Evolutionary conservation across 768 basidiomycete species (phyloP), one percentile per base, ranked within the genome.

Genomic region (Roridomyces roridus): DNA sequence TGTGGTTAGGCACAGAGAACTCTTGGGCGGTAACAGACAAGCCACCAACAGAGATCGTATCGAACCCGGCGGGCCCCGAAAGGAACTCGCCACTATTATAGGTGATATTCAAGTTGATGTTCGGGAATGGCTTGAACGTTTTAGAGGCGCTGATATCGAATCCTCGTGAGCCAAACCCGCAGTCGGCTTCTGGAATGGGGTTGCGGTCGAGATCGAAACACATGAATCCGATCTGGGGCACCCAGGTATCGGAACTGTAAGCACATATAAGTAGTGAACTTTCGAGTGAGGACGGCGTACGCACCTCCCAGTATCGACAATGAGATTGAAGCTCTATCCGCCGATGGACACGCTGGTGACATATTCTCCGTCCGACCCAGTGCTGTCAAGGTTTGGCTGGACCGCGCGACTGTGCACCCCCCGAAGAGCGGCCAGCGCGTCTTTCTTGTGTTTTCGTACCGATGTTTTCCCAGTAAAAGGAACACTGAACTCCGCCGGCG

Each of bases 241-340:
- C 51, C 60, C 63, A 67, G 7, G 64, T 63, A 31, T 67, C 64
- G 9, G 62, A 60, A 24, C 66, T 67, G n/a, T n/a, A n/a, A n/a
- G n/a, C n/a, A n/a, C n/a, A 31, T 12, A 46, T 18, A 46, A 18
- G 31, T 15, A 39, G 39, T 24, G 28, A 29, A 31, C 7, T 4
- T 40, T 21, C 20, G 40, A 34, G 24, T 18, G 21, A 10, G 9
- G 41, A 21, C 26, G 21, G 47, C 17, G 23, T 40, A 40, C 37
- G 17, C 46, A 62, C 64, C 60, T 62, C 9, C 63, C 63, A 6
- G 53, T 62, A 53, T 65, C 63, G 12, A 62, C 35, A 21, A 62
- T 62, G 23, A 65, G 47, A 17, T 37, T 28, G 52, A 65, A 62
- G 8, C 51, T 46, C 47, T 65, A 57, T 5, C 49, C 57, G 18